Evolutionary conservation across 2,329 filamentous ascomycete species (phyloP).

Genomic region (Neonectria neomacrospora): DNA sequence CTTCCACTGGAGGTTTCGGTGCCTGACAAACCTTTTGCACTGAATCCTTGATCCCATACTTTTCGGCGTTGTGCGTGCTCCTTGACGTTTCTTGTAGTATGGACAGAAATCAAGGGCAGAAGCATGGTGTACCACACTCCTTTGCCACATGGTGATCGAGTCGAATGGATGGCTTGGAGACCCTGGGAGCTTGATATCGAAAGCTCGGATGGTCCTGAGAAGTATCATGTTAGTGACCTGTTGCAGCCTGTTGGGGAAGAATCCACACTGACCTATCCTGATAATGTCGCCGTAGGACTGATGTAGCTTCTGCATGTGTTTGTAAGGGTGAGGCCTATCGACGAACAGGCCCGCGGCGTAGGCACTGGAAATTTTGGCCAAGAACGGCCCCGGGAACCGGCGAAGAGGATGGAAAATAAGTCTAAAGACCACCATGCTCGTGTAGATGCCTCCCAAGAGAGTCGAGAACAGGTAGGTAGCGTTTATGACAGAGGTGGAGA

Average conservation of each 20-base stretch:
- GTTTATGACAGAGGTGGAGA: background rate
- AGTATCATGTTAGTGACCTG: background rate
- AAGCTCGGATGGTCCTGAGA: background rate
- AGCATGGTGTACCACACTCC: background rate
- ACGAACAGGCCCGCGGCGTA: background rate
- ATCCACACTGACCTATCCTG: slow-evolving; percentile 2
- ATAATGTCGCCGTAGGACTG: slow-evolving; percentile 13
- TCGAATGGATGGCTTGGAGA: background rate
- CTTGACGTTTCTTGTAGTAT: background rate
- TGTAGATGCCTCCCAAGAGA: slow-evolving; percentile 1
- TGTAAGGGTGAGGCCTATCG: slow-evolving; percentile 1
- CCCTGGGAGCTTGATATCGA: background rate
- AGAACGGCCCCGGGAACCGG: slow-evolving; percentile 15
- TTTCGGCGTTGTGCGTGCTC: slow-evolving; percentile 3
- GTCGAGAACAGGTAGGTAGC: background rate
- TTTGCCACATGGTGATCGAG: background rate
- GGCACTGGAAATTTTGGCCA: slow-evolving; percentile 1
- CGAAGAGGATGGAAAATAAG: slow-evolving; percentile 3
- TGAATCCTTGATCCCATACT: slow-evolving; percentile 1
- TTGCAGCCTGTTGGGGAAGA: background rate
- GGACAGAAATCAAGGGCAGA: background rate
- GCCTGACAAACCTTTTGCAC: too few relatives aligned
- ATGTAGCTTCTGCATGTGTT: slow-evolving; percentile 6
- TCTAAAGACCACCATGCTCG: slow-evolving; percentile 5
- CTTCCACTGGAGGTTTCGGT: background rate